A percentile compares a stretch with the other conserved stretches of the same genome.
phyloP scores from a whole-genome alignment of 345 rosid species.

The Acer saccharum region DNA sequence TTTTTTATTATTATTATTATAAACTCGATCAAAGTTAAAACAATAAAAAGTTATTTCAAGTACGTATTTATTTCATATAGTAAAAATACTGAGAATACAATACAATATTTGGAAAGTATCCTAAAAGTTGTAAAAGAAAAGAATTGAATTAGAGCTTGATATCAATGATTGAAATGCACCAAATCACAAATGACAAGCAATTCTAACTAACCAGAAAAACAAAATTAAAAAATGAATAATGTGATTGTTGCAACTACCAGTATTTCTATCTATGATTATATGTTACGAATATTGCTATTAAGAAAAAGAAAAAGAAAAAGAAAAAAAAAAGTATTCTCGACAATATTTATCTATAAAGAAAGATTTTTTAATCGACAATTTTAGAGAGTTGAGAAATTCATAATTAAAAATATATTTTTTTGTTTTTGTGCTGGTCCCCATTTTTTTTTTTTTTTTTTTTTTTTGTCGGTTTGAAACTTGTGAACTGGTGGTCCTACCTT shows the following conservation, averaged over 20 bases:
- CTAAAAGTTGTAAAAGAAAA: neutral
- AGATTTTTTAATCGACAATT: too few relatives aligned
- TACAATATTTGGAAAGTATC: neutral
- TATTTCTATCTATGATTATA: neutral
- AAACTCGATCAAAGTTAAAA: too few relatives aligned
- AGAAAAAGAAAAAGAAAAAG: neutral
- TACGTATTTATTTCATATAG: too few relatives aligned
- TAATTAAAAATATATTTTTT: too few relatives aligned
- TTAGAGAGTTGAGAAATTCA: too few relatives aligned
- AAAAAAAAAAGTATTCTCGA: neutral
- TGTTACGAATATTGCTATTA: neutral
- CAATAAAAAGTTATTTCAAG: too few relatives aligned
- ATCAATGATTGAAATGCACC: constrained; percentile 1
- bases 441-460: too few relatives aligned
- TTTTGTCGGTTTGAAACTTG: neutral
- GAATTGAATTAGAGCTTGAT: neutral
- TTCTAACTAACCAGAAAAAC: neutral
- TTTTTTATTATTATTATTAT: too few relatives aligned
- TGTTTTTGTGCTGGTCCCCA: too few relatives aligned
- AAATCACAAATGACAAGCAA: neutral
- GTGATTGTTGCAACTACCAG: neutral
- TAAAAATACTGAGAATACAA: neutral
- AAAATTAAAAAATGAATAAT: neutral
- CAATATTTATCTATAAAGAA: neutral
- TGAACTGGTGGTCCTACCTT: neutral